These are phyloP conservation scores for Lactarius psammicola DNA, from an alignment of 768 basidiomycete species.

Conservation along the genomic window DNA sequence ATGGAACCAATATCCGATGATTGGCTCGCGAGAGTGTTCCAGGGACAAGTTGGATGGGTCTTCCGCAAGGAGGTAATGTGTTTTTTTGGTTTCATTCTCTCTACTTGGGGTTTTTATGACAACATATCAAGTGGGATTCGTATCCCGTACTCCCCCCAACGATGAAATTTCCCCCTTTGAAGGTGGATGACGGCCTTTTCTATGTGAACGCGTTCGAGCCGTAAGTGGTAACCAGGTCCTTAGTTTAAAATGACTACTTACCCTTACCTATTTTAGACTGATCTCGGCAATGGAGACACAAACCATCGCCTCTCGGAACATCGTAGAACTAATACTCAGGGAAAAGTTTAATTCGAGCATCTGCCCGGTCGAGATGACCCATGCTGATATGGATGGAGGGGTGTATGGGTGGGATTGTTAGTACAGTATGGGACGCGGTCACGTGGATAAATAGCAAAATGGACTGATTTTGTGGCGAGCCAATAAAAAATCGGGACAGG, in stretches of 20 bases:
- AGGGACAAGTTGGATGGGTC: constrained; percentile 73
- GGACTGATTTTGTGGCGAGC: constrained; percentile 21
- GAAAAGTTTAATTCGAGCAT: constrained; percentile 72
- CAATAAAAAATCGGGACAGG: constrained; percentile 7
- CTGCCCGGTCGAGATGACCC: constrained; percentile 41
- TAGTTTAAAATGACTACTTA: neutral
- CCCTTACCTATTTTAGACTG: constrained; percentile 45
- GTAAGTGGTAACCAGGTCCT: constrained; percentile 42
- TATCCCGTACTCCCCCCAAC: constrained; percentile 74
- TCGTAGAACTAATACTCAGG: constrained; percentile 73
- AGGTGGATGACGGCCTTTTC: constrained; percentile 75
- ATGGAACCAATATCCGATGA: constrained; percentile 59
- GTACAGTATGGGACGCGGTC: neutral
- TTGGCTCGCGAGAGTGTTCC: constrained; percentile 66
- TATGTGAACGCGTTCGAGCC: constrained; percentile 94
- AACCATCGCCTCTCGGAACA: constrained; percentile 77
- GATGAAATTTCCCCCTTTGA: constrained; percentile 68
- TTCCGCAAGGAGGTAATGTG: constrained; percentile 65
- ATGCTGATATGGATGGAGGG: neutral
- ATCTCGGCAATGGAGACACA: constrained; percentile 96
- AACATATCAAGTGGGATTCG: constrained; percentile 64
- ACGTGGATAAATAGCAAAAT: constrained; percentile 7
- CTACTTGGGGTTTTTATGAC: constrained; percentile 17
- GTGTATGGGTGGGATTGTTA: constrained; percentile 29
- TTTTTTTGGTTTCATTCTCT: constrained; percentile 5